Evolutionary conservation across 306 rosid genomes (phyloP).

Genomic region (Trifolium fragiferum): DNA sequence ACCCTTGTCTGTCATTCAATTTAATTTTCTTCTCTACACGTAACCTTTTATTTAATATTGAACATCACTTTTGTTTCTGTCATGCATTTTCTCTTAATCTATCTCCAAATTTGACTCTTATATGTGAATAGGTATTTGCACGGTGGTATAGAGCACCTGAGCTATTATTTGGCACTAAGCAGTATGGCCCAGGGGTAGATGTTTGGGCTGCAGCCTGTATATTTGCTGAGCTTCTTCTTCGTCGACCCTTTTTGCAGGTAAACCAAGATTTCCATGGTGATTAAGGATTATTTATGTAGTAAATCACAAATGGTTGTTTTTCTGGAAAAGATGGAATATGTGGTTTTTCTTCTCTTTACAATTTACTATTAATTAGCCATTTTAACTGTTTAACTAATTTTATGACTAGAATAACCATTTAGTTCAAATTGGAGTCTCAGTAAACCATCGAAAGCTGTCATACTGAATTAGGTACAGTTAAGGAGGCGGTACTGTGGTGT

Average conservation of each 20-base stretch:
- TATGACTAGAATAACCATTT: constrained; percentile 2
- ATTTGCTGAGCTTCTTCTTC: constrained; percentile 89
- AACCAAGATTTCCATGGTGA: constrained; percentile 24
- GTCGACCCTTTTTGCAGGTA: constrained; percentile 95
- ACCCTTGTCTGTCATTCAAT: constrained; percentile 29
- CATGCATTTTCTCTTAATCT: constrained; percentile 31
- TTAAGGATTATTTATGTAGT: constrained; percentile 4
- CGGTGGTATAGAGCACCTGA: constrained; percentile 99
- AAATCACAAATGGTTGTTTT: constrained; percentile 22
- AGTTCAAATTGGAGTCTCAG: constrained; percentile 1
- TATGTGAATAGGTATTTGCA: constrained; percentile 77
- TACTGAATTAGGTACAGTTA: neutral
- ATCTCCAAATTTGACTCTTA: constrained; percentile 27
- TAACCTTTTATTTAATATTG: constrained; percentile 32
- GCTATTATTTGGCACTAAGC: constrained; percentile 90
- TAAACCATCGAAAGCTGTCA: neutral
- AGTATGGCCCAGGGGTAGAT: constrained; percentile 94
- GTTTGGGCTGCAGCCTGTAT: constrained; percentile 99
- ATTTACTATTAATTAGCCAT: constrained; percentile 14
- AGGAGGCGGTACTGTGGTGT: constrained; percentile 34
- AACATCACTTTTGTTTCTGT: constrained; percentile 20
- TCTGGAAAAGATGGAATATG: constrained; percentile 11
- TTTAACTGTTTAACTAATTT: neutral
- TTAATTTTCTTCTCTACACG: constrained; percentile 26
- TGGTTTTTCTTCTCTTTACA: neutral